These are phyloP conservation scores for Flaveria bidentis DNA, from an alignment of 129 eudicot species.

Conservation along the genomic window DNA sequence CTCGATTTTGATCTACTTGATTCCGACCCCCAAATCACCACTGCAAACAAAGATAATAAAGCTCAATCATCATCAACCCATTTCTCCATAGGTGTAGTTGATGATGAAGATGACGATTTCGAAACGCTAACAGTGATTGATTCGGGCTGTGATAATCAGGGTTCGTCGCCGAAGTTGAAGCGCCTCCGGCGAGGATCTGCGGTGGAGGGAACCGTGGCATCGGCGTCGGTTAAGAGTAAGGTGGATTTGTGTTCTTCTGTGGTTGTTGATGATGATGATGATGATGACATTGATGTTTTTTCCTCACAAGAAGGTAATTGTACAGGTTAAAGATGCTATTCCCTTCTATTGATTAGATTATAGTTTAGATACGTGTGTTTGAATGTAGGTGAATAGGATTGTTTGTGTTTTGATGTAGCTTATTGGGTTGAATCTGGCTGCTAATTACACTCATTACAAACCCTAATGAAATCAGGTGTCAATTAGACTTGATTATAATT, in stretches of 20 bases:
- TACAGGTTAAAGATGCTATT: slow-evolving; percentile 29
- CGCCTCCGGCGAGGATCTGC: slow-evolving; percentile 64
- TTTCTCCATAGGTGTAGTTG: slow-evolving; percentile 5
- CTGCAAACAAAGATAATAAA: slow-evolving; percentile 18
- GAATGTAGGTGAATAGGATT: not conserved
- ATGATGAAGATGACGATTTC: slow-evolving; percentile 47
- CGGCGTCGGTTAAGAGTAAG: slow-evolving; percentile 9
- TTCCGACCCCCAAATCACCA: slow-evolving; percentile 44
- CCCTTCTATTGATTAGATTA: not conserved
- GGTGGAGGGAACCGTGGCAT: not conserved
- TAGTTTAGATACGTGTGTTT: not conserved
- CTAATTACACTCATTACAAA: not conserved
- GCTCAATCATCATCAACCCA: slow-evolving; percentile 17
- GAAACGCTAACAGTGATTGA: slow-evolving; percentile 41
- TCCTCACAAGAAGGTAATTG: slow-evolving; percentile 58
- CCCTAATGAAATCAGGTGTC: not conserved
- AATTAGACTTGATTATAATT: not conserved
- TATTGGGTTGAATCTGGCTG: no score
- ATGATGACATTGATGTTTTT: slow-evolving; percentile 79
- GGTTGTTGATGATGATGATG: slow-evolving; percentile 54
- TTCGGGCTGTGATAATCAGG: slow-evolving; percentile 31
- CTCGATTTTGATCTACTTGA: slow-evolving; percentile 64
- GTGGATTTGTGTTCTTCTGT: slow-evolving; percentile 23
- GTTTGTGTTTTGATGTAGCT: not conserved
- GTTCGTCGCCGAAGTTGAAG: slow-evolving; percentile 41